Evolutionary conservation across 805 yeast species (phyloP), one percentile per base, ranked within the genome.

Genomic region (Brettanomyces custersianus): DNA sequence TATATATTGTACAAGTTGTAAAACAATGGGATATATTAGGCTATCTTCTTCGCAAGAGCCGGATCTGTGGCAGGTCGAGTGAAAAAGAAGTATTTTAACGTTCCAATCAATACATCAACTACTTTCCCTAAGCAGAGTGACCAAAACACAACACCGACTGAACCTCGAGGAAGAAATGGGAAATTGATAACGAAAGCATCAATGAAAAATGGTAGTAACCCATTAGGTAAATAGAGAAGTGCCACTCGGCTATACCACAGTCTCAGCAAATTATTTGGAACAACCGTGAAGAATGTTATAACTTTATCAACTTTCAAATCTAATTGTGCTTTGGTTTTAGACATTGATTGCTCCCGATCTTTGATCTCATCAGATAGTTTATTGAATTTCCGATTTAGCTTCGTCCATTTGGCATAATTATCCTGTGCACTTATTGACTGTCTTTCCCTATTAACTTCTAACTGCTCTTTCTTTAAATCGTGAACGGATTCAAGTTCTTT

Each of bases 331-430:
- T 66, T 65, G 24, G 61, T 52, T 8, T 51, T 29, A 4, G 62
- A 49, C 11, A 80, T 49, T 9, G 55, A 48, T 29, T 57, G 52
- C 35, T 65, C 68, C 31, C 72, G 45, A 7, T 46, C 39, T 13
- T 65, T 69, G 29, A 80, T 60, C 40, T 81, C 75, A 12, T 57
- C 63, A 30, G 67, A 65, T 34, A 83, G 50, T 40, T 70, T 68
- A 44, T 80, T 87, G 39, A 69, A 61, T 46, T 68, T 71, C 33
- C 98, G 71, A 50, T 86, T 88, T 42, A 88, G 66, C 55, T 86
- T 86, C 1, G 96, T 94, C 97, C 97, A 92, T 50, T 74, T 79
- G 20, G 96, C 96, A 56, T 90, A 92, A 49, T 92, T 78, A 54
- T 92, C 96, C 57, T 90, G 96, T 2, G 96, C 90, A 37, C 85